Conservation (phyloP, 257 asterid species). For the Jaltomata sinuosa region DNA sequence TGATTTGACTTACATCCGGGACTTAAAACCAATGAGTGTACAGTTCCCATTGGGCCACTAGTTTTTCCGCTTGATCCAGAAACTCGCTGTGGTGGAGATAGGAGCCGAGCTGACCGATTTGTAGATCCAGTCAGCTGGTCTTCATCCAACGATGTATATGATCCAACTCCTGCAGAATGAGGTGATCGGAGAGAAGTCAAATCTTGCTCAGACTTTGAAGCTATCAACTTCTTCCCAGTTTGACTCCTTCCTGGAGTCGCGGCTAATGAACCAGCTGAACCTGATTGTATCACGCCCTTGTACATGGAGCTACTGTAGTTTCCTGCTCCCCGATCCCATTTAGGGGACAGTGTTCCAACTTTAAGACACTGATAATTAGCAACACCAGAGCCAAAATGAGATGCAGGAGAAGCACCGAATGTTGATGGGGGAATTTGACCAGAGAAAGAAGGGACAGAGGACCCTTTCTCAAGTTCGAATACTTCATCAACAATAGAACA, state of each 20-base stretch:
- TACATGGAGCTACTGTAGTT: constrained; percentile 15
- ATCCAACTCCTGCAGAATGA: constrained; percentile 49
- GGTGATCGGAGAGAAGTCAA: constrained; percentile 58
- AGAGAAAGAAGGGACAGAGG: constrained; percentile 25
- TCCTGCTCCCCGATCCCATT: constrained; percentile 57
- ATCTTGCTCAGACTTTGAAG: constrained; percentile 91
- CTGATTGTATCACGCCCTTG: constrained; percentile 52
- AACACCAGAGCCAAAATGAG: constrained; percentile 49
- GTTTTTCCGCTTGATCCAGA: constrained; percentile 31
- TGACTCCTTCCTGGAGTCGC: constrained; percentile 43
- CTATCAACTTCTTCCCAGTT: constrained; percentile 39
- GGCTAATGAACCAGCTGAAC: constrained; percentile 46
- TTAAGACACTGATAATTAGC: constrained; percentile 34
- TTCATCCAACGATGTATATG: constrained; percentile 42
- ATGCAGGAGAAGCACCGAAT: constrained; percentile 37
- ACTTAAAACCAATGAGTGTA: constrained; percentile 44
- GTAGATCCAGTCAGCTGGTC: constrained; percentile 45
- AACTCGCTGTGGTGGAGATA: constrained; percentile 33
- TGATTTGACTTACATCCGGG: constrained; percentile 52
- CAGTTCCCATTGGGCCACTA: constrained; percentile 28
- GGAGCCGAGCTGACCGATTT: constrained; percentile 28
- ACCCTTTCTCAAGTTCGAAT: constrained; percentile 89
- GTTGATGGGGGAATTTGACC: constrained; percentile 42
- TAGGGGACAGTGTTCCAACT: constrained; percentile 53
- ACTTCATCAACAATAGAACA: constrained; percentile 86